Conservation (phyloP, 441 rosid genomes). For the Monsonia emarginata region DNA sequence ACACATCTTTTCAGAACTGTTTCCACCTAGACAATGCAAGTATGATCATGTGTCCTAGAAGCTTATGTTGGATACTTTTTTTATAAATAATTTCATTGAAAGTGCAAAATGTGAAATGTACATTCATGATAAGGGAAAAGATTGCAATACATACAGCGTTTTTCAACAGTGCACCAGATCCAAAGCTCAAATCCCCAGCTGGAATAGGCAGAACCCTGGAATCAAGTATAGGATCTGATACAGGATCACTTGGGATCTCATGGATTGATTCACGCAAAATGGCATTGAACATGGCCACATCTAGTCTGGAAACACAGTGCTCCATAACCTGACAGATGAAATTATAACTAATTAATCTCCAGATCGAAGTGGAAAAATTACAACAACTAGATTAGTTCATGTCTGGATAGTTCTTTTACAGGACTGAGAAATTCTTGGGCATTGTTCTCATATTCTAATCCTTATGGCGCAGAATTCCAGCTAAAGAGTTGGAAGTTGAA, state of each 20-base stretch:
- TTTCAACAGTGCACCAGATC: slow-evolving; percentile 90
- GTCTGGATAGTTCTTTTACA: not conserved
- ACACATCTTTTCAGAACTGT: not conserved
- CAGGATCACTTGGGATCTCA: slow-evolving; percentile 91
- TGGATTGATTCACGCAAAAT: slow-evolving; percentile 83
- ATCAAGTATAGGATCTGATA: slow-evolving; percentile 87
- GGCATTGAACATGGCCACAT: slow-evolving; percentile 97
- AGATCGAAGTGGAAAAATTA: not conserved
- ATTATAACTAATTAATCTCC: slow-evolving; percentile 4
- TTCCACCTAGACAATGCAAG: not conserved
- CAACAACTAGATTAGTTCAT: not conserved
- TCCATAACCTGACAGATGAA: slow-evolving; percentile 60
- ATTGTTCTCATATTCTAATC: not conserved
- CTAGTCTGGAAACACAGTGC: slow-evolving; percentile 84
- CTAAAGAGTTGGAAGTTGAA: slow-evolving; percentile 3
- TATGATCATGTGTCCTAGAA: not conserved
- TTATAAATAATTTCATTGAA: not conserved
- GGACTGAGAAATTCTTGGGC: not conserved
- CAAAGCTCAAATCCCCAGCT: slow-evolving; percentile 69
- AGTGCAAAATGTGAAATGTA: not conserved
- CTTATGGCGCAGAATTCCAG: not conserved
- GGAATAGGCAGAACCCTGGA: slow-evolving; percentile 79
- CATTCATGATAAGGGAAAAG: not conserved
- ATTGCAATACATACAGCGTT: slow-evolving; percentile 50
- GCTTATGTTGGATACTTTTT: not conserved